Conservation (phyloP, 805 yeast genomes). For the Metschnikowia kofuensis region DNA sequence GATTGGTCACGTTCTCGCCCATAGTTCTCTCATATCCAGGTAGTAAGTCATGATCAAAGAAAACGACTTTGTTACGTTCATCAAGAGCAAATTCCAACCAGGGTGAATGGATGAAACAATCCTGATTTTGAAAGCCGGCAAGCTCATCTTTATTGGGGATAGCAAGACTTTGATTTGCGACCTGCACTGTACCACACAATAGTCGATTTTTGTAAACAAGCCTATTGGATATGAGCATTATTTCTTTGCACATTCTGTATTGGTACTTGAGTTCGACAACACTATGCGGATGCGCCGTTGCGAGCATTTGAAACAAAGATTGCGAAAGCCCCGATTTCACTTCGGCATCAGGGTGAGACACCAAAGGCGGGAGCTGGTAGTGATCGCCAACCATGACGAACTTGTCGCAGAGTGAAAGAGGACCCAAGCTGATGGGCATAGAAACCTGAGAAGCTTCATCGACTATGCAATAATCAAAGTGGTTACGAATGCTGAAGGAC, state of each 20-base stretch:
- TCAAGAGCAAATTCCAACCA: conserved; percentile 64
- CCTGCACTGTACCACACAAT: conserved; percentile 67
- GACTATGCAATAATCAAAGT: conserved; percentile 87
- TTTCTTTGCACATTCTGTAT: conserved; percentile 89
- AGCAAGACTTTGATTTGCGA: conserved; percentile 54
- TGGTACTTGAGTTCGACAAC: conserved; percentile 79
- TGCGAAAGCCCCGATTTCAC: conserved; percentile 68
- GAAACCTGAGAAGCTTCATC: conserved; percentile 98
- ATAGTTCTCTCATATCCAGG: conserved; percentile 53
- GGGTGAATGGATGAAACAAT: not conserved
- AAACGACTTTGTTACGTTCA: conserved; percentile 60
- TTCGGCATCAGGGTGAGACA: conserved; percentile 52
- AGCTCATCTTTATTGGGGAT: conserved; percentile 44
- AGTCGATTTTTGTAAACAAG: conserved; percentile 74
- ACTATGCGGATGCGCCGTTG: conserved; percentile 68
- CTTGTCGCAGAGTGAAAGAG: conserved; percentile 69
- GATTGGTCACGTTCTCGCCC: conserved; percentile 72
- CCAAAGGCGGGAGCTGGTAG: conserved; percentile 87
- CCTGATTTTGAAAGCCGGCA: conserved; percentile 6
- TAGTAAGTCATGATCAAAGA: conserved; percentile 72
- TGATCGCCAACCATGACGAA: conserved; percentile 97
- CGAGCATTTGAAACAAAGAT: conserved; percentile 72
- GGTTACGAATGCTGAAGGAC: conserved; percentile 48
- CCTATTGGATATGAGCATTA: conserved; percentile 77
- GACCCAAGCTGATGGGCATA: conserved; percentile 88